Percentiles rank a stretch among this genome's conserved stretches.
Evolutionary conservation across 345 rosid genomes (phyloP).

Genomic region (Hibiscus syriacus): DNA sequence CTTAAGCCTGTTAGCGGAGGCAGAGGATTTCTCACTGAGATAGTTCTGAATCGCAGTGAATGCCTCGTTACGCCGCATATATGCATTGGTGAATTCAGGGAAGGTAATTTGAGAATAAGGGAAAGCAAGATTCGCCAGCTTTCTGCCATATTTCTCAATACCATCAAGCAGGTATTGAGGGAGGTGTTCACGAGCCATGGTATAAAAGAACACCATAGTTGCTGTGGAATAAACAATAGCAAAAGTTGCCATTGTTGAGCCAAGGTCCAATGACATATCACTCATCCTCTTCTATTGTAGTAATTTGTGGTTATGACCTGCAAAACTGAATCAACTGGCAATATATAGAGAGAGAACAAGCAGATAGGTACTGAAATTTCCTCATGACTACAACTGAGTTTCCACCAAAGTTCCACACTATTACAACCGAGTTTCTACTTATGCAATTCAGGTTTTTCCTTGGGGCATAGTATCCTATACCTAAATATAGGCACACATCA

Average conservation of each 20-base stretch:
- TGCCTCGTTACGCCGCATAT: conserved; percentile 25
- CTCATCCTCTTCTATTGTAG: not conserved
- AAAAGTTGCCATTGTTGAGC: not conserved
- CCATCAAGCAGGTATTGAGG: conserved; percentile 20
- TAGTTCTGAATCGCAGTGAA: conserved; percentile 34
- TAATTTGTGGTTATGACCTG: not conserved
- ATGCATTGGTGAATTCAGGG: conserved; percentile 29
- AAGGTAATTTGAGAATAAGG: conserved; percentile 41
- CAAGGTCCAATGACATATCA: not conserved
- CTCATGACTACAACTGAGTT: not conserved
- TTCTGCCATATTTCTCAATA: conserved; percentile 15
- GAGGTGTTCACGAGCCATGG: conserved; percentile 23
- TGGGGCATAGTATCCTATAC: no score
- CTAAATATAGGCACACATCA: no score
- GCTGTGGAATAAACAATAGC: not conserved
- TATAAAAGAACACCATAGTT: conserved; percentile 21
- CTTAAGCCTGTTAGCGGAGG: conserved; percentile 38
- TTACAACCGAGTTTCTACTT: not conserved
- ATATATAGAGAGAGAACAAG: not conserved
- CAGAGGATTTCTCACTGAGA: conserved; percentile 29
- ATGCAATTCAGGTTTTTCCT: not conserved
- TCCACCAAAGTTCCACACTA: not conserved
- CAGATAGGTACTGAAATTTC: not conserved
- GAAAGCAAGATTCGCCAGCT: conserved; percentile 11
- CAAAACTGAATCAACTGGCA: not conserved